Conservation (phyloP, 768 basidiomycete species). For the Serendipita sp. region DNA sequence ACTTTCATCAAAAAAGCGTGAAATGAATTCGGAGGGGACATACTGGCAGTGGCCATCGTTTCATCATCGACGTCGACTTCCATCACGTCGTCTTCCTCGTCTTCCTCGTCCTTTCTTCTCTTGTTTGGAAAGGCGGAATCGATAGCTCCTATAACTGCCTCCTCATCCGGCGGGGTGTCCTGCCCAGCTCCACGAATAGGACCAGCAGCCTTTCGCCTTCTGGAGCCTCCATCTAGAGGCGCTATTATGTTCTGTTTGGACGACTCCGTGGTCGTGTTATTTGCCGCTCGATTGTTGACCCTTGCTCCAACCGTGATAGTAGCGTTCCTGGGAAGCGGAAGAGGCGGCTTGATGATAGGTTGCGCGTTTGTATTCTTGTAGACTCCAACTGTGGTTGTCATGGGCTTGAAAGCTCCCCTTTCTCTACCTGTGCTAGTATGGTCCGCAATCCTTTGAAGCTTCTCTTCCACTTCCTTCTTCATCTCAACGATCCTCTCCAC, state of each 20-base stretch:
- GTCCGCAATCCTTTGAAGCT: background rate
- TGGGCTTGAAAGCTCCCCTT: no score
- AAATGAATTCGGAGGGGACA: background rate
- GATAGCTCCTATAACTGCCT: background rate
- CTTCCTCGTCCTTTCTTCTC: background rate
- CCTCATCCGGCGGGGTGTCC: background rate
- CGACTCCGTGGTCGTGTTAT: no score
- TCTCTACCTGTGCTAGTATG: background rate
- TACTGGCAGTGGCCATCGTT: background rate
- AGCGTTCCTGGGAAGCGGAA: background rate
- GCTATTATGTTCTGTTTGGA: no score
- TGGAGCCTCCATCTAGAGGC: background rate
- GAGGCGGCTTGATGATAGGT: background rate
- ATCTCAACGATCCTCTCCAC: background rate
- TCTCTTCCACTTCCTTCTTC: conserved; percentile 1
- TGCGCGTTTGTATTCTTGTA: background rate
- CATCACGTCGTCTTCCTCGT: background rate
- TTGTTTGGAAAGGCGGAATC: background rate
- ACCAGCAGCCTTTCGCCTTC: background rate
- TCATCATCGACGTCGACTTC: background rate
- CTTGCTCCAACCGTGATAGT: background rate
- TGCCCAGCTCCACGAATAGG: background rate
- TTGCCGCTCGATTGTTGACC: background rate
- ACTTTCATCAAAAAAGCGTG: no score
- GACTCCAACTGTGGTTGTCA: background rate